phyloP scores from a whole-genome alignment of 352 stramenopile genomes.

The Pythium grandisporangium region DNA sequence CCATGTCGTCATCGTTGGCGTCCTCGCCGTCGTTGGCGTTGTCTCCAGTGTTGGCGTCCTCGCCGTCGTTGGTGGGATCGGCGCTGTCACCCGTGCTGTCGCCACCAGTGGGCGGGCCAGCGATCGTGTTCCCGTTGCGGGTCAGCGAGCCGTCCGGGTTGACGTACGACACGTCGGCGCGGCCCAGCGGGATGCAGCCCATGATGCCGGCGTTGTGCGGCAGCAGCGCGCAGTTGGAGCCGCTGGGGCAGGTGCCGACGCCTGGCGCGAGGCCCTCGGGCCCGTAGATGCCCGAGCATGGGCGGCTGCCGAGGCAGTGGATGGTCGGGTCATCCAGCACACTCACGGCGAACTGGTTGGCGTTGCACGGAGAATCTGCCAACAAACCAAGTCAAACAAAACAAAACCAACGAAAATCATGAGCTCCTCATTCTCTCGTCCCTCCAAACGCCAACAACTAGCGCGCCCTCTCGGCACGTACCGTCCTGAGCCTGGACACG shows the following conservation, averaged over 20 bases:
- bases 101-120: constrained; percentile 4
- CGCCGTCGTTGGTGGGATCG: constrained; percentile 1
- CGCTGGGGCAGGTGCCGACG: constrained; percentile 42
- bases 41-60: neutral
- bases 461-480: no score
- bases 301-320: constrained; percentile 35
- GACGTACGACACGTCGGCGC: constrained; percentile 53
- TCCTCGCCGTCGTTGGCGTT: neutral
- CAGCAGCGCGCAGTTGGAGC: constrained; percentile 47
- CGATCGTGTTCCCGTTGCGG: constrained; percentile 26
- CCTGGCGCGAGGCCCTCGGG: constrained; percentile 26
- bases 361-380: no score
- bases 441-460: no score
- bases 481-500: no score
- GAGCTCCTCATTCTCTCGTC: no score
- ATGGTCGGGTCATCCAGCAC: constrained; percentile 46
- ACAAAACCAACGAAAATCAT: no score
- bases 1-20: constrained; percentile 1
- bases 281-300: constrained; percentile 59
- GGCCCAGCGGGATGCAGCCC: constrained; percentile 42
- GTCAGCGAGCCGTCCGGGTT: constrained; percentile 59
- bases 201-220: constrained; percentile 49
- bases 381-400: no score
- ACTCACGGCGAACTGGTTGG: constrained; percentile 55
- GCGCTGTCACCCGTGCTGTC: constrained; percentile 1